Base-by-base conservation (phyloP, 345 rosid genomes). In the Gossypium australe region DNA sequence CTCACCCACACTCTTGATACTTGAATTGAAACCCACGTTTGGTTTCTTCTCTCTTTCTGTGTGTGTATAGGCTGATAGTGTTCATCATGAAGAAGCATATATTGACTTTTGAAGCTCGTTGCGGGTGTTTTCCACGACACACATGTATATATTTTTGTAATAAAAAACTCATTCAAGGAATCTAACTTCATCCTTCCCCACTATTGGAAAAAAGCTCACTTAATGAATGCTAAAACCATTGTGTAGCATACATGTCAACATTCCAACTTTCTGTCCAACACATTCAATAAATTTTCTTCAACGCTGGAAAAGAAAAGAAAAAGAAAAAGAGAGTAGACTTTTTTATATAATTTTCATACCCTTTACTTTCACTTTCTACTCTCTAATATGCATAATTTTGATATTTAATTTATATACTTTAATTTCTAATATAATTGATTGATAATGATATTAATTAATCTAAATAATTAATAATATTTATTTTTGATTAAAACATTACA, bases 11-110 rank as follows among this genome's bases (percentile, higher is more conserved):
- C 59, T 51, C 38, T 51, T 17, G 16, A 24, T 14, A 52, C 7
- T 52, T 34, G 41, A 34, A 34, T 34, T 34, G 41, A 34, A 47
- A 47, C 38, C 55, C 38, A 14, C 25, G n/a, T 13, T 24, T 14
- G 4, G 51, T 34, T 70, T 29, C 47, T 47, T n/a, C 49, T 18
- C 18, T 9, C 16, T 49, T 51, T 49, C 59, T 11, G 0, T 18
- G 61, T 18, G 60, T 9, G 27, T 18, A 34, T 34, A 5, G 41
- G 2, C 41, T 34, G 41, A 34, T 34, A 17, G 48, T 64, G 22
- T 78, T 67, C 79, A 75, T 75, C 75, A 48, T 56, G 45, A 48
- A 76, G 71, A 80, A 62, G 64, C 77, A 43, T 68, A 27, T 25
- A 51, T 44, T 67, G 63, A 56, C 56, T 34, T 53, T 71, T 71